phyloP scores from a whole-genome alignment of 108 stramenopile genomes.

The Craspedostauros australis region DNA sequence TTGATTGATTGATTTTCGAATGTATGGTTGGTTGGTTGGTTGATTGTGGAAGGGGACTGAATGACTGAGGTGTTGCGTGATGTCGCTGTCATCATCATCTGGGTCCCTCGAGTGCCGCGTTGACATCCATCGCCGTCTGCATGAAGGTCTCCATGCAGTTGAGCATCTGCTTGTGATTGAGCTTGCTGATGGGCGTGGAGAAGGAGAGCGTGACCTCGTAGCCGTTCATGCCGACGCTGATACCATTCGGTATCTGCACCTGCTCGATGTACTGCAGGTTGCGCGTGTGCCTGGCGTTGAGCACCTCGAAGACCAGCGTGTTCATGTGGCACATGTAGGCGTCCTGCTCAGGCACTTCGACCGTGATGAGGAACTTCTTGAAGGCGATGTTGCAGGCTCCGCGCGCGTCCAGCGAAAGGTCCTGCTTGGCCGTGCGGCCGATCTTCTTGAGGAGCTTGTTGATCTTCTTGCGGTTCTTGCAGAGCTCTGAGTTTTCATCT shows the following conservation, averaged over 20 bases:
- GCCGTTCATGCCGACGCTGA: conserved; percentile 7
- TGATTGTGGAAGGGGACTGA: too few species aligned
- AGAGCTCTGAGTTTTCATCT: too few species aligned
- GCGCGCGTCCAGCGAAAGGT: conserved; percentile 7
- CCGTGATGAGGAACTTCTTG: conserved; percentile 15
- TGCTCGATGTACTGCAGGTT: conserved; percentile 7
- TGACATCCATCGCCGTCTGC: conserved; percentile 12
- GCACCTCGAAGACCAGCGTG: conserved; percentile 17
- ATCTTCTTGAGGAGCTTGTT: conserved; percentile 7
- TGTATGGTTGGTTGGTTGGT: too few species aligned
- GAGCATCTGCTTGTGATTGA: conserved; percentile 6
- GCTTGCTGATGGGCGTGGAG: conserved; percentile 5
- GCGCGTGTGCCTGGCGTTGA: neutral
- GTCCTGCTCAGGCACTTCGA: conserved; percentile 13
- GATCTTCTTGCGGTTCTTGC: conserved; percentile 8
- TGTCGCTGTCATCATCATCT: too few species aligned
- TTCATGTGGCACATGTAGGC: conserved; percentile 3
- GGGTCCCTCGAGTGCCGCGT: neutral
- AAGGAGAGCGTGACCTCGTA: conserved; percentile 20
- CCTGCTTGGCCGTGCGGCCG: conserved; percentile 3
- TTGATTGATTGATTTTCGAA: too few species aligned
- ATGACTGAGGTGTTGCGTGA: too few species aligned
- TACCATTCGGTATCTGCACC: conserved; percentile 4
- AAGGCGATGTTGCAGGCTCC: conserved; percentile 21
- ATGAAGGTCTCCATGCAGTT: conserved; percentile 23